Base-by-base conservation (phyloP, 805 yeast genomes). In the Candida adriatica region DNA sequence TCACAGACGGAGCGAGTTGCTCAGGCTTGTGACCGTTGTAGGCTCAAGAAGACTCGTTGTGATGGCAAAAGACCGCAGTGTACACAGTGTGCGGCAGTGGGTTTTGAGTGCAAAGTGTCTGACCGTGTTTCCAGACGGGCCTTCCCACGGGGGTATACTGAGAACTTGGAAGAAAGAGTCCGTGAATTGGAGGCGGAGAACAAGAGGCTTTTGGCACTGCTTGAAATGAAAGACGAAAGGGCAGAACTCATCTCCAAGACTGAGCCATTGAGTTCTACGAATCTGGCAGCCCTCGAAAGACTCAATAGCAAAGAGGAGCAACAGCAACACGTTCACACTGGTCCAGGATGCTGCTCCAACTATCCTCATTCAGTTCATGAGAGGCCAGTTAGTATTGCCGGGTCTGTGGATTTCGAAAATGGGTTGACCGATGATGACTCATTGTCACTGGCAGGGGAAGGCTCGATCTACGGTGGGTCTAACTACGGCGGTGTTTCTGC, bases 101-200 rank as follows among this genome's bases (percentile, higher is more conserved):
- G 95, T 4, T 70, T 87, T 36, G 90, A 84, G 41, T 87, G 96
- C 56, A 79, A 79, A 35, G 81, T 85, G n/a, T 77, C 88, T 13
- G 95, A 87, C 51, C 79, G 80, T 45, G 63, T 87, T n/a, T 73
- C 88, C 1, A 68, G 96, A 36, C 65, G 88, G 41, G 90, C 95
- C 0, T 87, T 79, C 48, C 96, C 96, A 1, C 68, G 94, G 51
- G 96, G 96, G 0, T 87, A 87, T 48, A 87, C 96, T 0, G 96
- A 87, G 57, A 78, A 87, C 3, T 56, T 87, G 33, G 96, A 87
- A 52, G 94, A 85, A 49, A 64, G 95, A 30, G 78, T 87, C n/a
- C 64, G 95, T 30, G 92, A 81, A 49, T 64, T 88, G 15, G 95
- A 86, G 53, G 72, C 79, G 4, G 94, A 86, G 48, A 85, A 84